phyloP scores from a whole-genome alignment of 129 eudicot genomes.

The Tagetes erecta region DNA sequence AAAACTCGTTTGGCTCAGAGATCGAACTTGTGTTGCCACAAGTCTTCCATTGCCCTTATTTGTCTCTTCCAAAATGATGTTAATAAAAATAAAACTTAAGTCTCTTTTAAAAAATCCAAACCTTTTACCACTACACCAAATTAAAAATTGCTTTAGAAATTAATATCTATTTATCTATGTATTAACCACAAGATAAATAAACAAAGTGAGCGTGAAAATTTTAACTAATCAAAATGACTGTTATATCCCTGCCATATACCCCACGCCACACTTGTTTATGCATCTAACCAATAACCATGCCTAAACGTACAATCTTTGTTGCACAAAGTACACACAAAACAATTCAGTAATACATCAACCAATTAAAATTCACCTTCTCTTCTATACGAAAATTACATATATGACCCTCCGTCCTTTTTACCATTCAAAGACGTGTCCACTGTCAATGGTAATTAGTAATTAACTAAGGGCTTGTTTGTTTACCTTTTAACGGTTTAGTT shows the following conservation, averaged over 20 bases:
- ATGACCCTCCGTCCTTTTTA: neutral
- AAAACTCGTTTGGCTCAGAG: too few species aligned
- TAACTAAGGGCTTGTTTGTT: too few species aligned
- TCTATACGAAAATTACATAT: neutral
- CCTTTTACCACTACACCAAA: too few species aligned
- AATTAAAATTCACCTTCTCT: neutral
- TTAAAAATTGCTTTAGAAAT: too few species aligned
- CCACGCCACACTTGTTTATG: constrained; percentile 9
- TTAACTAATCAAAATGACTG: constrained; percentile 27
- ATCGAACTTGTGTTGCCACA: too few species aligned
- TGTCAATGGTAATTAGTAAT: constrained; percentile 3
- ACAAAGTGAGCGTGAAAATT: neutral
- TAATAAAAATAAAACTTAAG: too few species aligned
- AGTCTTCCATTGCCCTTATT: too few species aligned
- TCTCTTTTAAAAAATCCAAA: too few species aligned
- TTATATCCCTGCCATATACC: constrained; percentile 3
- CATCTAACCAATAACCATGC: neutral
- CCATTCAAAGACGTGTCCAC: neutral
- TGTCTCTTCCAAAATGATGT: too few species aligned
- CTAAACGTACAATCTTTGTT: constrained; percentile 26
- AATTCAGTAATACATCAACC: constrained; percentile 7
- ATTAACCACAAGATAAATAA: too few species aligned
- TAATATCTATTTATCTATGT: too few species aligned
- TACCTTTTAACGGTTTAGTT: too few species aligned
- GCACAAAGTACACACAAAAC: constrained; percentile 26